phyloP scores from a whole-genome alignment of 148 eudicot genomes.

The Amaranthus palmeri region DNA sequence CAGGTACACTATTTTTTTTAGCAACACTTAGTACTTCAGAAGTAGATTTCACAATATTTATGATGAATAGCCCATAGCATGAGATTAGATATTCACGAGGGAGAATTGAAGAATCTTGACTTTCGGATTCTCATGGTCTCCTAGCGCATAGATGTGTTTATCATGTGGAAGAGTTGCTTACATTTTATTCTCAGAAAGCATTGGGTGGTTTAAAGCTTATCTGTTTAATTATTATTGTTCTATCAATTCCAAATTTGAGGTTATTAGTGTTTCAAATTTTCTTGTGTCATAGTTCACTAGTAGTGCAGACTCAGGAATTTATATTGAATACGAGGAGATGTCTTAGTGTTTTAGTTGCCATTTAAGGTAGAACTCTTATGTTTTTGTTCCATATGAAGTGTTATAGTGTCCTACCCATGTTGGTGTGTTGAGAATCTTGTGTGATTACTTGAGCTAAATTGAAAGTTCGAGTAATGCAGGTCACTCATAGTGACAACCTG shows the following conservation, averaged over 20 bases:
- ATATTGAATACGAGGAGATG: too few relatives aligned
- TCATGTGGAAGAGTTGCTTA: not conserved
- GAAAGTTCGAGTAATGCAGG: too few relatives aligned
- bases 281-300: not conserved
- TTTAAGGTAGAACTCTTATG: too few relatives aligned
- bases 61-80: not conserved
- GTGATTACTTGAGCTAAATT: too few relatives aligned
- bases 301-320: too few relatives aligned
- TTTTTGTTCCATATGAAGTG: too few relatives aligned
- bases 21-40: not conserved
- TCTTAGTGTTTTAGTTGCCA: too few relatives aligned
- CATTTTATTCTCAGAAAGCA: not conserved
- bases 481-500: not conserved
- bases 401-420: too few relatives aligned
- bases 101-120: not conserved
- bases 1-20: conserved; percentile 36
- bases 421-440: too few relatives aligned
- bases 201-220: not conserved
- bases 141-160: not conserved
- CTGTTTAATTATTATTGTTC: not conserved
- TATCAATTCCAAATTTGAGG: too few relatives aligned
- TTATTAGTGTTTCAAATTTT: not conserved
- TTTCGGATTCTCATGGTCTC: not conserved
- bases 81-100: too few relatives aligned
- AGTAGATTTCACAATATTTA: not conserved